These are phyloP conservation scores for Melaleuca alternifolia DNA, from an alignment of 345 rosid genomes.

Conservation along the genomic window DNA sequence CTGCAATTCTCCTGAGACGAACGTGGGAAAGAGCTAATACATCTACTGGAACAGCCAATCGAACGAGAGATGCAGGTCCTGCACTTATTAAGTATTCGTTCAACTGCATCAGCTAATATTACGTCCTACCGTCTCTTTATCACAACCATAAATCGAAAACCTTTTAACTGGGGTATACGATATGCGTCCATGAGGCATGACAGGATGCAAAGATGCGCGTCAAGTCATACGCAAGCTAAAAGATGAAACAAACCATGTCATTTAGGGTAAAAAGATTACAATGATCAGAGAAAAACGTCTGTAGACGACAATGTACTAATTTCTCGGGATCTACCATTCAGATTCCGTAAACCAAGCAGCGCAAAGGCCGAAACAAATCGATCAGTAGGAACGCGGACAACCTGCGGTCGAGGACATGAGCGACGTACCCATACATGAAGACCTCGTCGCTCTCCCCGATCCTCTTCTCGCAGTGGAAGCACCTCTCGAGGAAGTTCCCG, in stretches of 20 bases:
- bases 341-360: not conserved
- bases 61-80: not conserved
- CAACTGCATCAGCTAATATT: not conserved
- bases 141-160: not conserved
- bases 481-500: constrained; percentile 19
- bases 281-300: not conserved
- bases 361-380: not conserved
- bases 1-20: not conserved
- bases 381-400: not conserved
- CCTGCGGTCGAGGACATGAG: not conserved
- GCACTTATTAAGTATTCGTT: not conserved
- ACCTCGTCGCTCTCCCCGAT: constrained; percentile 4
- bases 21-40: not conserved
- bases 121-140: not conserved
- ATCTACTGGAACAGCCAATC: not conserved
- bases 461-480: constrained; percentile 22
- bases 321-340: not conserved
- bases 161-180: not conserved
- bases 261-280: not conserved
- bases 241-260: not conserved
- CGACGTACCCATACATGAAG: constrained; percentile 31
- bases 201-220: not conserved
- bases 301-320: not conserved
- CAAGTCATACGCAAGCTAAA: not conserved
- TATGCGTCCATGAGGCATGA: not conserved